Conservation (phyloP, 1,284 basidiomycete genomes). For the Ceratobasidium sp. region DNA sequence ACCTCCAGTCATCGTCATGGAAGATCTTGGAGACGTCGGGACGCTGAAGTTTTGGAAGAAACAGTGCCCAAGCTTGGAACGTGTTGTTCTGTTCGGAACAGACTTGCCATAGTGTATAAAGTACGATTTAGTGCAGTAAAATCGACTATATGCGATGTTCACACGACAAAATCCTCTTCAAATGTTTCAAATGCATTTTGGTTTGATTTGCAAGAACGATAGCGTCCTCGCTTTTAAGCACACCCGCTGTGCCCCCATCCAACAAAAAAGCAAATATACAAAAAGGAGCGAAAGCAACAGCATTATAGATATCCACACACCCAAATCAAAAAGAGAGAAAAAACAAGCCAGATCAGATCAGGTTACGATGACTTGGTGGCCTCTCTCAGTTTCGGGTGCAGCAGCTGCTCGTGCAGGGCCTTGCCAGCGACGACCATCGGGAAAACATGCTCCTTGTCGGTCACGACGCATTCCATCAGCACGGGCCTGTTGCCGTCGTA, state of each 20-base stretch:
- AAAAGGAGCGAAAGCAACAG: not conserved
- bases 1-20: not conserved
- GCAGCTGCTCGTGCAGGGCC: constrained; percentile 86
- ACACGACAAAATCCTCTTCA: not conserved
- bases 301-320: not conserved
- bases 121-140: not conserved
- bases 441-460: constrained; percentile 92
- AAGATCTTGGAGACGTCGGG: constrained; percentile 18
- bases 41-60: constrained; percentile 19
- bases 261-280: not conserved
- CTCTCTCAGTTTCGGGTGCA: constrained; percentile 59
- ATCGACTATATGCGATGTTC: not conserved
- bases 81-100: constrained; percentile 23
- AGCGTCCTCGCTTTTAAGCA: not conserved
- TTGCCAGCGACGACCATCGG: constrained; percentile 93
- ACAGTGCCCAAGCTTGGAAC: not conserved
- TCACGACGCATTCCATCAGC: constrained; percentile 89
- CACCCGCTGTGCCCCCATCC: not conserved
- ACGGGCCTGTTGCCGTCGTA: constrained; percentile 88
- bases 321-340: not conserved
- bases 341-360: not conserved
- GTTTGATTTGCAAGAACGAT: not conserved
- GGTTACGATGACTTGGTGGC: constrained; percentile 1
- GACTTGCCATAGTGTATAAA: not conserved
- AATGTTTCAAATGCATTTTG: not conserved